These are phyloP conservation scores for Septoria linicola DNA, from an alignment of 2,329 filamentous ascomycete genomes.

Conservation along the genomic window DNA sequence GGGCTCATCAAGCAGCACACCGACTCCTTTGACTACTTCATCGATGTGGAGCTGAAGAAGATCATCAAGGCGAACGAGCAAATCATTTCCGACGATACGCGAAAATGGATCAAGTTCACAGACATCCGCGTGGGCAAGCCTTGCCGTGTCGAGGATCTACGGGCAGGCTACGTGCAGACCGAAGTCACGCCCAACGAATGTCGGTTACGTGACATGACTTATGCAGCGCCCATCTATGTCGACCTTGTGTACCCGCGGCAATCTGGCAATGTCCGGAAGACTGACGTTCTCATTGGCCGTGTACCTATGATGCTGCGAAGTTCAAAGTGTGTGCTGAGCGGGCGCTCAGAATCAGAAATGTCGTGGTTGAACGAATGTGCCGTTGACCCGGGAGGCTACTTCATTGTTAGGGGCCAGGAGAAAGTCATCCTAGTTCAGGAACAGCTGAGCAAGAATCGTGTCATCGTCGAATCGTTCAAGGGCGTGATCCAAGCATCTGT, in stretches of 20 bases:
- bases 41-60: constrained; percentile 94
- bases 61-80: constrained; percentile 89
- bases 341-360: constrained; percentile 85
- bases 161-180: constrained; percentile 65
- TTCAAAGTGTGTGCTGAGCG: constrained; percentile 82
- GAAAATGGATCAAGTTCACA: constrained; percentile 71
- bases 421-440: constrained; percentile 99
- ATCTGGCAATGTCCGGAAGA: constrained; percentile 70
- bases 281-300: constrained; percentile 75
- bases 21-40: constrained; percentile 98
- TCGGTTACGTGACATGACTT: constrained; percentile 94
- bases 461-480: constrained; percentile 97
- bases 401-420: constrained; percentile 95
- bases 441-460: constrained; percentile 97
- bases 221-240: constrained; percentile 88
- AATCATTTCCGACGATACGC: constrained; percentile 85
- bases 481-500: constrained; percentile 92
- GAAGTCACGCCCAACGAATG: constrained; percentile 90
- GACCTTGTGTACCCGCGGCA: constrained; percentile 89
- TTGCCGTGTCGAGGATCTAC: constrained; percentile 72
- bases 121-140: constrained; percentile 86
- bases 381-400: constrained; percentile 93
- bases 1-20: constrained; percentile 96
- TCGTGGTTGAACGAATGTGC: constrained; percentile 91
- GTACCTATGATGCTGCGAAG: constrained; percentile 97